Base-by-base conservation (phyloP, 1,284 basidiomycete genomes). In the Porphyrellus sp. region DNA sequence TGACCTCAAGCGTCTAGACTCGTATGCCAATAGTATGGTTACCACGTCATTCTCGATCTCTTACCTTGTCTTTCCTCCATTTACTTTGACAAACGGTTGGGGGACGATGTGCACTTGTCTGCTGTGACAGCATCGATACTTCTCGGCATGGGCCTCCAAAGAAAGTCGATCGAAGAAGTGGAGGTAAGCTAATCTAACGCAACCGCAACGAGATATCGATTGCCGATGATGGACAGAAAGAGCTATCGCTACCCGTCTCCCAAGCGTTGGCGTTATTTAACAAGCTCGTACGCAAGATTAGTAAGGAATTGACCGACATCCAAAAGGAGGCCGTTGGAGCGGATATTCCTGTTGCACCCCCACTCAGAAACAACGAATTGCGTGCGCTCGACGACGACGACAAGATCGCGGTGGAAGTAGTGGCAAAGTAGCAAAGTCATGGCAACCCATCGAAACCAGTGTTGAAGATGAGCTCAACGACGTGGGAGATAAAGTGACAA, bases 21-120 rank as follows among this genome's bases (percentile, higher is more conserved):
- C 95, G 7, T 99, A 99, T 63, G 89, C 93, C 5, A 94, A 96
- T 70, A 97, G 95, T 72, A 86, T 91, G 83, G 80, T 99, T 97
- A 96, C 67, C 94, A 98, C 68, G 91, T 98, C 63, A 84, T 99
- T 53, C 77, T 99, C 44, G 97, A 99, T 70, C 78, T 99, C 15
- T 76, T 99, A 5, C 95, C 97, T 0, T 80, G 77, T 0, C 73
- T 96, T 31, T 85, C 92, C 1, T 73, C 78, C 15, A 76, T 98
- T 6, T 97, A 91, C 75, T 99, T 99, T 70, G 83, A 89, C 62
- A 79, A 82, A 54, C 80, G 88, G 20, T 74, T 94, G n/a, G 77
- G 75, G 4, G 65, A 75, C 44, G 84, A 78, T 18, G 75, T 89
- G 24, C 80, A 74, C 43, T 72, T 97, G 18, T 89, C 87, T 41